These are phyloP conservation scores for Pseudonectria foliicola DNA, from an alignment of 2,329 filamentous ascomycete genomes.

Conservation along the genomic window DNA sequence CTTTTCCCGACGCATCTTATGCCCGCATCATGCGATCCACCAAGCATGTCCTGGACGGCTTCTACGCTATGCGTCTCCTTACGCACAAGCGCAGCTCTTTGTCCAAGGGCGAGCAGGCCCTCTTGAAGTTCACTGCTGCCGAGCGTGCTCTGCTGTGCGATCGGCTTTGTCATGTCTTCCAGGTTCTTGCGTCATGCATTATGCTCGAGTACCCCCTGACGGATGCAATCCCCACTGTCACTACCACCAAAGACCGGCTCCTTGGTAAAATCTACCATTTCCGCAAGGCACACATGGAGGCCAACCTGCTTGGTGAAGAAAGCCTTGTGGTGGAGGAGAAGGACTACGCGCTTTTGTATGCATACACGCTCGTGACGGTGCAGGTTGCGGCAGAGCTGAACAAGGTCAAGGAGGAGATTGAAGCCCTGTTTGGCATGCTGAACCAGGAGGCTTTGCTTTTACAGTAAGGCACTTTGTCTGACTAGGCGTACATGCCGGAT, in stretches of 20 bases:
- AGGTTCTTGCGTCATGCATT: slow-evolving; percentile 84
- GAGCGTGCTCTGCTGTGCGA: slow-evolving; percentile 78
- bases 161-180: slow-evolving; percentile 80
- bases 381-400: slow-evolving; percentile 60
- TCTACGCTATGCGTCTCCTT: slow-evolving; percentile 93
- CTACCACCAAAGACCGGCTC: slow-evolving; percentile 71
- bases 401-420: slow-evolving; percentile 53
- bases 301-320: slow-evolving; percentile 16
- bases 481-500: not conserved
- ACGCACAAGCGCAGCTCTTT: slow-evolving; percentile 72
- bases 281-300: slow-evolving; percentile 56
- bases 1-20: slow-evolving; percentile 72
- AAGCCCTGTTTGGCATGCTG: slow-evolving; percentile 55
- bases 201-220: slow-evolving; percentile 92
- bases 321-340: slow-evolving; percentile 52
- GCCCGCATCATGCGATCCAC: slow-evolving; percentile 71
- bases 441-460: slow-evolving; percentile 52
- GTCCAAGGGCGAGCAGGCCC: slow-evolving; percentile 71
- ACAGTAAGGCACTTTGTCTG: slow-evolving; percentile 31
- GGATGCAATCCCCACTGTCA: slow-evolving; percentile 78
- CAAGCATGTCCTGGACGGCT: slow-evolving; percentile 79
- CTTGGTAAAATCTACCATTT: slow-evolving; percentile 86
- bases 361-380: slow-evolving; percentile 68
- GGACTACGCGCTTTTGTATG: slow-evolving; percentile 89
- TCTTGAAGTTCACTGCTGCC: slow-evolving; percentile 69